A percentile compares a stretch with the other conserved stretches of the same genome.
These are phyloP conservation scores for Flaveria ramosissima DNA, from an alignment of 129 eudicot species.

Conservation along the genomic window DNA sequence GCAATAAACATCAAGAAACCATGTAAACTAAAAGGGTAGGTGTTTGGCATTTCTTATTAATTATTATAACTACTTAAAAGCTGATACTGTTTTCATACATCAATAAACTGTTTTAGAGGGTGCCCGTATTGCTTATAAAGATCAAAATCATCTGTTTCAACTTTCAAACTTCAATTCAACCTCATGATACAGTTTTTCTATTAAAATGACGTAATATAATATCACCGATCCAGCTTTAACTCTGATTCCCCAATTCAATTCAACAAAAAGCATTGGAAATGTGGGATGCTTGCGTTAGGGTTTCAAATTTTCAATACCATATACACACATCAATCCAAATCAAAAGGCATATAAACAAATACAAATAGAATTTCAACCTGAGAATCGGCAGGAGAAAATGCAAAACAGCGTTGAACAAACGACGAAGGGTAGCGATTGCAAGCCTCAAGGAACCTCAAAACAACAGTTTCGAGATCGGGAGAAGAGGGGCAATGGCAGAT, in stretches of 20 bases:
- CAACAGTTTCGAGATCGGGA: constrained; percentile 66
- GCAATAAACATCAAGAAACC: constrained; percentile 33
- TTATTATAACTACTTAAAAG: not conserved
- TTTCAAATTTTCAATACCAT: too few species aligned
- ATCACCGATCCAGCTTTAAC: too few species aligned
- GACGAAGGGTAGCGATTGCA: constrained; percentile 61
- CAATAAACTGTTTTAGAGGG: not conserved
- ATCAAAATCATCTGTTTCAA: constrained; percentile 3
- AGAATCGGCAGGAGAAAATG: constrained; percentile 80
- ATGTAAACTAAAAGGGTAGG: constrained; percentile 9
- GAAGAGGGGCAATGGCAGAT: constrained; percentile 82
- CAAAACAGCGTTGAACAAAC: constrained; percentile 78
- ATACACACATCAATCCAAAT: not conserved
- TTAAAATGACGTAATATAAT: too few species aligned
- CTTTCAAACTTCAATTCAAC: constrained; percentile 10
- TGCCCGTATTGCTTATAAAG: not conserved
- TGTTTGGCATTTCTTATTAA: not conserved
- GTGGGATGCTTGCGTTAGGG: too few species aligned
- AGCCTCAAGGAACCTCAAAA: constrained; percentile 42
- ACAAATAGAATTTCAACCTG: constrained; percentile 47
- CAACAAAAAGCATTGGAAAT: too few species aligned
- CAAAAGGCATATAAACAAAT: not conserved
- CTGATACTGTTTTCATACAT: not conserved
- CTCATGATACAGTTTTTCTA: not conserved
- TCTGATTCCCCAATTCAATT: too few species aligned